Evolutionary conservation across 352 stramenopile species (phyloP), one percentile per base, ranked within the genome.

Genomic region (Achlya hypogyna): DNA sequence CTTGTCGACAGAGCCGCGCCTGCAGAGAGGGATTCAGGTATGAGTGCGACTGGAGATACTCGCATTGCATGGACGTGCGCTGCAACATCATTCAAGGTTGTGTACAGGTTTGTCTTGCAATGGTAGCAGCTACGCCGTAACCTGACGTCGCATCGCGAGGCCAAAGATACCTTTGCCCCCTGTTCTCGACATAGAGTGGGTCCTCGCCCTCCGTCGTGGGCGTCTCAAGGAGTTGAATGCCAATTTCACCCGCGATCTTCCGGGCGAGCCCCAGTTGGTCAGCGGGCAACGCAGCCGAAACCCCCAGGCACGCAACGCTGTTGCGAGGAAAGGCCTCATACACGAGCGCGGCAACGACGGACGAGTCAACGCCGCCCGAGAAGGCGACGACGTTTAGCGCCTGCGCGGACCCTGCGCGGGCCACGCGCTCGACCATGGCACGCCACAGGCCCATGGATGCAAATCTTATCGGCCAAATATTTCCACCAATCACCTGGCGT

Each of bases 71-170:
- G 65, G 22, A 81, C 77, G 66, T 91, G 88, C 8, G 73, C 71
- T 5, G 86, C 82, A 51, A 98, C 88, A n/a, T 86, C 74, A 51
- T 94, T 78, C 25, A 99, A 73, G 28, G 90, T 96, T 34, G 85
- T 79, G 79, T 99, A 99, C n/a, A 99, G 75, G 60, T 96, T 97
- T 5, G 91, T 98, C 77, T 99, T 98, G 84, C 96, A 99, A 63
- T 96, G 91, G 71, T 98, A 98, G 76, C 96, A 99, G 71, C 91
- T 89, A 65, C 12, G 27, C n/a, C n/a, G n/a, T n/a, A n/a, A n/a
- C n/a, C n/a, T n/a, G n/a, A n/a, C n/a, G n/a, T n/a, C n/a, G 8
- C 10, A 60, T 69, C 12, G 62, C 6, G 5, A 34, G 29, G n/a
- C 52, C 23, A 58, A 9, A n/a, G 62, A 32, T 56, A 78, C 73